Evolutionary conservation across 176 grass and related monocot species (phyloP), one percentile per base, ranked within the genome.

Genomic region (Eleusine indica): DNA sequence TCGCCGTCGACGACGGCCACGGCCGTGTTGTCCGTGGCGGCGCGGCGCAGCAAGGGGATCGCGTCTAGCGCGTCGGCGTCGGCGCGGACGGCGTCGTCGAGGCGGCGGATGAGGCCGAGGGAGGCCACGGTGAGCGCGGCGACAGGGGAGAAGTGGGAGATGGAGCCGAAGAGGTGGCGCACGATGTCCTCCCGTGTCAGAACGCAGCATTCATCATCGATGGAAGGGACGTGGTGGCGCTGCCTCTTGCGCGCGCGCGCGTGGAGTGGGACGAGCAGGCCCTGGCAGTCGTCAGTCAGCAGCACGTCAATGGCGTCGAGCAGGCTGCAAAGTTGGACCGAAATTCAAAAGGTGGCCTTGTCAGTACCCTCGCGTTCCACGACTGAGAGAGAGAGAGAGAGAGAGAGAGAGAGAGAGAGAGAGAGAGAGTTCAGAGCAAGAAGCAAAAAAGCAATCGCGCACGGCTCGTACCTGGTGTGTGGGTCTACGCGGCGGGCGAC

Each of bases 101-200:
- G 75, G 18, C 73, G 83, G 66, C 84, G 87, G 49, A 98, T 70
- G 54, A 98, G 80, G 79, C 85, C 83, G 65, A 98, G 93, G 9
- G 84, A 81, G 72, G 83, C 46, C 6, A 95, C 86, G 41, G 91
- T 85, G 79, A 83, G 87, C 32, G 83, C 74, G 49, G 88, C 88
- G 5, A 87, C 72, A 0, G 84, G 65, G 17, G 87, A 83, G 80
- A 95, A 85, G 64, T 85, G 73, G 57, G 89, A 71, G 69, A 98
- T 92, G 42, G 85, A 98, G 76, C 86, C 83, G 77, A 98, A 88
- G 85, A 98, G 92, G 69, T 95, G 83, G 17, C 92, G 96, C 6
- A 90, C 89, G 48, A 98, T 85, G 89, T 95, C 96, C n/a, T 98
- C 85, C 0, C 84, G 89, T 16, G 91, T 95, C 65, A 98, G 37